A percentile compares a stretch with the other conserved stretches of the same genome.
Conservation (phyloP, 768 basidiomycete genomes). For the Serpula lacrymans region DNA sequence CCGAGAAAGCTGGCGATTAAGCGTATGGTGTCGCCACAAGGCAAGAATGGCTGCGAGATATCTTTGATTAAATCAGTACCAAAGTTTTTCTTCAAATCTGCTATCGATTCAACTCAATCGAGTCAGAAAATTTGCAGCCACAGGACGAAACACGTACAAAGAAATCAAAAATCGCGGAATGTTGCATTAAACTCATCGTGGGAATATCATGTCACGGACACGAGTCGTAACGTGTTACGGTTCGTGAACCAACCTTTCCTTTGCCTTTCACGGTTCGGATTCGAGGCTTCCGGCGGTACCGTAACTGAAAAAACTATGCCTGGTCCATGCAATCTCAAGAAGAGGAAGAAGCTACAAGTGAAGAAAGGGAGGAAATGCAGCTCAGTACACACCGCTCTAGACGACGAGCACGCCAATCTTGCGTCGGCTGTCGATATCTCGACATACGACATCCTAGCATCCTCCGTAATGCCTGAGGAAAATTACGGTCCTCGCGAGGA, state of each 20-base stretch:
- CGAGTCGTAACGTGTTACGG: constrained; percentile 30
- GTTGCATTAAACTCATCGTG: too few species aligned
- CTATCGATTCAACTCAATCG: constrained; percentile 8
- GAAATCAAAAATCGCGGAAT: too few species aligned
- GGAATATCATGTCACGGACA: constrained; percentile 24
- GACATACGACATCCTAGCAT: background rate
- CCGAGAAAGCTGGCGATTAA: constrained; percentile 22
- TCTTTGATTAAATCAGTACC: background rate
- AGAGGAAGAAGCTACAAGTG: constrained; percentile 34
- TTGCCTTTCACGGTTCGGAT: background rate
- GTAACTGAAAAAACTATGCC: constrained; percentile 44
- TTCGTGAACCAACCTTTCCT: constrained; percentile 6
- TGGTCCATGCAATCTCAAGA: constrained; percentile 55
- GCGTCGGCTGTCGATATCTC: background rate
- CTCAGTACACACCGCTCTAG: background rate
- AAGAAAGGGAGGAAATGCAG: constrained; percentile 31
- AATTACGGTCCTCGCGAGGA: background rate
- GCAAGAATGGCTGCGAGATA: constrained; percentile 21
- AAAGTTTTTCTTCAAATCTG: background rate
- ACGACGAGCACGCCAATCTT: background rate
- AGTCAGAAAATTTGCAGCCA: constrained; percentile 1
- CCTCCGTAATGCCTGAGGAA: background rate
- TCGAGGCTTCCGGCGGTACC: background rate
- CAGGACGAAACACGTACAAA: constrained; percentile 16
- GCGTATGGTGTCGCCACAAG: constrained; percentile 17